These are phyloP conservation scores for Podospora sp. DNA, from an alignment of 495 filamentous ascomycete species.

Conservation along the genomic window DNA sequence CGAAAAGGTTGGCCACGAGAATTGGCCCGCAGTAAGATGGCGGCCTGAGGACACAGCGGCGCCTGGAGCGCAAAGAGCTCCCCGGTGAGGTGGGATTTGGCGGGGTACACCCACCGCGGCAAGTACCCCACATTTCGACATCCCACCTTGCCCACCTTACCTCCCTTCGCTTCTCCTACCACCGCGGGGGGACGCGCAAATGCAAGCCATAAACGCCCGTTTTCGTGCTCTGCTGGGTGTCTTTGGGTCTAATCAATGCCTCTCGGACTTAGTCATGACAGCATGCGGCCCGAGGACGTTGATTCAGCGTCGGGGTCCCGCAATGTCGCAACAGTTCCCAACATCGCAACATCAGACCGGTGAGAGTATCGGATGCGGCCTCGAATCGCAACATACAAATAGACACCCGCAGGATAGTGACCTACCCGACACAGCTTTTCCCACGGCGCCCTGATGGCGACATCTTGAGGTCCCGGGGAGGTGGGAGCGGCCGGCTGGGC, in stretches of 20 bases:
- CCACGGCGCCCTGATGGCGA: not conserved
- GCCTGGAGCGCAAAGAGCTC: not conserved
- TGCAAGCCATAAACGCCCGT: not conserved
- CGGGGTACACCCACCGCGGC: not conserved
- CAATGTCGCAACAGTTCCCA: not conserved
- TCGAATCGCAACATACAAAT: not conserved
- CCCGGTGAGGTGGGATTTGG: not conserved
- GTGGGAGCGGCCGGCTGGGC: not conserved
- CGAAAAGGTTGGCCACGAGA: constrained; percentile 23
- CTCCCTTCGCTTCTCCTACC: not conserved
- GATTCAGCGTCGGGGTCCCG: not conserved
- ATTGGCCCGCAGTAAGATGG: constrained; percentile 11
- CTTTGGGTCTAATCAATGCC: not conserved
- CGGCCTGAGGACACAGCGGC: constrained; percentile 17
- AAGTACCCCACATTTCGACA: constrained; percentile 15
- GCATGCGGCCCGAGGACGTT: not conserved
- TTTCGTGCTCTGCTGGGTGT: not conserved
- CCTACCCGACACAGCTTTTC: constrained; percentile 11
- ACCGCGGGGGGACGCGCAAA: not conserved
- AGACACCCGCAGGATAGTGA: not conserved
- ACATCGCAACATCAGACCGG: constrained; percentile 1
- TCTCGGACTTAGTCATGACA: constrained; percentile 2
- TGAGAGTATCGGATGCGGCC: not conserved
- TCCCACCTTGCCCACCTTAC: not conserved
- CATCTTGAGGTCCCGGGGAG: not conserved